Evolutionary conservation across 2,329 filamentous ascomycete genomes (phyloP), one percentile per base, ranked within the genome.

Genomic region (Coniochaeta ligniaria): DNA sequence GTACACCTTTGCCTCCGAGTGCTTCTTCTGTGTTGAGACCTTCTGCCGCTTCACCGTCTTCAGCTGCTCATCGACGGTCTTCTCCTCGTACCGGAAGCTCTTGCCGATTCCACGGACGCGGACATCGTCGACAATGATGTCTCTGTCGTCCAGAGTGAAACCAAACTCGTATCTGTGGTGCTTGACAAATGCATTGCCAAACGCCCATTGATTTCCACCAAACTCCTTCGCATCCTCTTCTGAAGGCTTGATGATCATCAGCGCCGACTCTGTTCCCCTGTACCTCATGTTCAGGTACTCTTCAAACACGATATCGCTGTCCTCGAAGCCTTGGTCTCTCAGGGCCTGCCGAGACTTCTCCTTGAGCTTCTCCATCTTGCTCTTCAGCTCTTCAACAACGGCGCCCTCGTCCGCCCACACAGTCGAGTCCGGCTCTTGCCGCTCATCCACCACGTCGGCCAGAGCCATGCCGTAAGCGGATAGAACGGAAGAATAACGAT

Each of bases 201-300:
- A 97, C 1, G 87, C 89, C 90, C 90, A 96, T 9, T 88, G 83
- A 26, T 90, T 84, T 7, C 85, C 86, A 26, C 73, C 78, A 64
- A 83, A 89, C 43, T 81, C 80, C 62, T 84, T 75, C 0, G 80
- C 80, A 60, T 91, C 87, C 58, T 86, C 82, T 41, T 81, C 75
- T 2, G 74, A 82, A 0, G 92, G 91, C 72, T 89, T 91, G 64
- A 95, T 76, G 56, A 96, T 85, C 92, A 96, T 97, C 47, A 96
- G 80, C 0, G 92, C 91, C 8, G 92, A 96, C 71, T 96, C 92
- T 0, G 92, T 96, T 12, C 92, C 92, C 38, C 91, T 85, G 69
- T 96, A 96, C 61, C 93, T 82, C 88, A 97, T 92, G 71, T 97
- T 96, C 60, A 98, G 83, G 69, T 96, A 97, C 70, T 96, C 90